Evolutionary conservation across 371 early-diverging fungal genomes (phyloP).

Genomic region (Lichtheimia corymbifera): DNA sequence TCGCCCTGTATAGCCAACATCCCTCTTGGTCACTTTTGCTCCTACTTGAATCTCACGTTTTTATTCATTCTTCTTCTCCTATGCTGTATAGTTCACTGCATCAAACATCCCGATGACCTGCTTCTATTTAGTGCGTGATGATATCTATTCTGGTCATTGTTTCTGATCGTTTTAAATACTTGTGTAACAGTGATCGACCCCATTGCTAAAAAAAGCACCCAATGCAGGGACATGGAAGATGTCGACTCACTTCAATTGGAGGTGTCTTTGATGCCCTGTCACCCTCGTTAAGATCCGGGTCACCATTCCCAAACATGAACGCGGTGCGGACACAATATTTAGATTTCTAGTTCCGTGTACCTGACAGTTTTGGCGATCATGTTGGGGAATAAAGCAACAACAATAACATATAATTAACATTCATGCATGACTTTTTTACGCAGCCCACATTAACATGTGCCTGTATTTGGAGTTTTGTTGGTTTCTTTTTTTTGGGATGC

Average conservation of each 20-base stretch:
- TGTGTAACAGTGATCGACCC: conserved; percentile 5
- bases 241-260: conserved; percentile 2
- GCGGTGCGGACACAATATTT: too few relatives aligned
- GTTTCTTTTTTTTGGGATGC: too few relatives aligned
- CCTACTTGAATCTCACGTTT: not conserved
- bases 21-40: not conserved
- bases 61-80: not conserved
- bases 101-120: not conserved
- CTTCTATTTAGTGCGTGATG: not conserved
- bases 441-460: too few relatives aligned
- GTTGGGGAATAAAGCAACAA: too few relatives aligned
- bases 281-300: too few relatives aligned
- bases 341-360: too few relatives aligned
- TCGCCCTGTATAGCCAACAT: not conserved
- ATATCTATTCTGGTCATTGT: too few relatives aligned
- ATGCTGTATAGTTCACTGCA: not conserved
- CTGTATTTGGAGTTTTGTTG: too few relatives aligned
- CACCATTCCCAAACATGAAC: too few relatives aligned
- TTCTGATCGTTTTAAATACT: not conserved
- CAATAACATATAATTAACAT: too few relatives aligned
- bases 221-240: not conserved
- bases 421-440: too few relatives aligned
- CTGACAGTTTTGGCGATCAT: too few relatives aligned
- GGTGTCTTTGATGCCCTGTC: not conserved
- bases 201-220: conserved; percentile 3